Percentiles rank a stretch among this genome's conserved stretches.
Evolutionary conservation across 2,329 filamentous ascomycete genomes (phyloP).

Genomic region (Aspergillus fumigatiaffinis): DNA sequence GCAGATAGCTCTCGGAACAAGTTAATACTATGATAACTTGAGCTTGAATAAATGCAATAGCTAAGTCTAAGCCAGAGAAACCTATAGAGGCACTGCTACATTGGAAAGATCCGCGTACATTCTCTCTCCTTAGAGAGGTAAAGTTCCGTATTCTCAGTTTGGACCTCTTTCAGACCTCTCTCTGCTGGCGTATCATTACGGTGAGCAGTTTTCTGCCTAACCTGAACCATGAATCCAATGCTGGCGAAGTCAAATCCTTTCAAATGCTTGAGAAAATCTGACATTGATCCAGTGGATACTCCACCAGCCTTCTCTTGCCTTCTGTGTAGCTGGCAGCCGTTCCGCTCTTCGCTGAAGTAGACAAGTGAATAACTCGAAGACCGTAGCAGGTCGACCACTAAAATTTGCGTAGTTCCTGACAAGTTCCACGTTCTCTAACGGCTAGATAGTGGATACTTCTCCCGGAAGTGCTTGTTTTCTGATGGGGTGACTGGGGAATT

Average conservation of each 20-base stretch:
- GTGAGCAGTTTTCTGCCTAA: neutral
- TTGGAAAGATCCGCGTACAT: neutral
- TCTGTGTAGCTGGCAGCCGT: neutral
- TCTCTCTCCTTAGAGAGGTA: neutral
- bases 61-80: neutral
- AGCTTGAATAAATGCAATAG: neutral
- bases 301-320: neutral
- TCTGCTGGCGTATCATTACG: neutral
- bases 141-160: neutral
- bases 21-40: neutral
- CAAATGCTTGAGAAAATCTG: neutral
- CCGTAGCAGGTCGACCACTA: neutral
- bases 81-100: neutral
- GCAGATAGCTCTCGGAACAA: neutral
- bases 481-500: neutral
- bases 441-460: neutral
- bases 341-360: neutral
- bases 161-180: neutral
- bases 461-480: neutral
- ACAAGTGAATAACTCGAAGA: neutral
- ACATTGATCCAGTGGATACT: neutral
- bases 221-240: neutral
- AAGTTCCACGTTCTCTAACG: neutral
- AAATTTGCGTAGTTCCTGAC: neutral
- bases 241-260: neutral